Evolutionary conservation across 768 basidiomycete species (phyloP).

Genomic region (Paxillus involutus): DNA sequence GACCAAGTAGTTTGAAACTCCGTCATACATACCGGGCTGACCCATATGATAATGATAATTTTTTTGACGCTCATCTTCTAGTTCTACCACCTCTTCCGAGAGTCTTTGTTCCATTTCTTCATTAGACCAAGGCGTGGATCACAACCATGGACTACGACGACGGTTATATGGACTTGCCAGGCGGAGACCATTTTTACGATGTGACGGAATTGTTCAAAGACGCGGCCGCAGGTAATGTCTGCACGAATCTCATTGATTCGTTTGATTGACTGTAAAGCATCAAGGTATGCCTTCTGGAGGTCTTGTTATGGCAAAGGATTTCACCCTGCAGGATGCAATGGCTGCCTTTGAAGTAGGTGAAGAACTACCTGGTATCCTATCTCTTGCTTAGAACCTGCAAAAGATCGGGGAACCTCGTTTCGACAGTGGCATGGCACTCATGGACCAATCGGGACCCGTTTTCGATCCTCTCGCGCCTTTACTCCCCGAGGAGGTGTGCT

Average conservation of each 20-base stretch:
- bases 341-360: conserved; percentile 78
- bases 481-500: conserved; percentile 80
- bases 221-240: conserved; percentile 58
- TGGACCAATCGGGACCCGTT: conserved; percentile 40
- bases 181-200: conserved; percentile 61
- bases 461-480: conserved; percentile 69
- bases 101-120: not conserved
- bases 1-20: conserved; percentile 29
- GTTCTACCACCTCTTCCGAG: not conserved
- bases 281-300: conserved; percentile 63
- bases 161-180: conserved; percentile 40
- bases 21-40: conserved; percentile 9
- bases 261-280: conserved; percentile 17
- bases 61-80: not conserved
- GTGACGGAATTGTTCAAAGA: conserved; percentile 57
- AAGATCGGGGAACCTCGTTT: conserved; percentile 90
- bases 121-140: conserved; percentile 4
- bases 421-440: conserved; percentile 70
- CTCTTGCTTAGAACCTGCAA: conserved; percentile 11
- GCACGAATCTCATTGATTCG: not conserved
- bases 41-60: not conserved
- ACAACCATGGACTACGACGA: conserved; percentile 18
- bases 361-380: conserved; percentile 3
- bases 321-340: conserved; percentile 89
- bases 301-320: conserved; percentile 65